Base-by-base conservation (phyloP, 2,329 filamentous ascomycete species). In the Capronia coronata region DNA sequence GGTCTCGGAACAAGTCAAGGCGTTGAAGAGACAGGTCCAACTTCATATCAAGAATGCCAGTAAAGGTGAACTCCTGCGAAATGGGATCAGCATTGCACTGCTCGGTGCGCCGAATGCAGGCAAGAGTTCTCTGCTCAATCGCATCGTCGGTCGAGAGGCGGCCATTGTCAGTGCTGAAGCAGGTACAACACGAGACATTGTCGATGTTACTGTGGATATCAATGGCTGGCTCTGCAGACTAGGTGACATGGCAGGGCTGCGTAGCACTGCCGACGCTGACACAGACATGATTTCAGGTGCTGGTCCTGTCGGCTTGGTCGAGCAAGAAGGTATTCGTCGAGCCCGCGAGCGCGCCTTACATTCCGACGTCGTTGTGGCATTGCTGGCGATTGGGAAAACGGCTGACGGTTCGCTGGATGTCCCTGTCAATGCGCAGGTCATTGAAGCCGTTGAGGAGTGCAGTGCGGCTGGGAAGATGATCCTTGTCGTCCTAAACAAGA, bases 101-200 rank as follows among this genome's bases (percentile, higher is more conserved):
- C 73, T 98, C 0, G 93, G 93, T 0, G 88, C 90, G 5, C 93
- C 93, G 1, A 98, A 98, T 62, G 89, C 84, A 0, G 93, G 93
- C 11, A 98, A 98, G 67, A 96, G 90, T 65, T 96, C 89, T 11
- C 68, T 98, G 52, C 80, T 98, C 68, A 98, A 98, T 64, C 74
- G 83, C 18, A 78, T 98, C 43, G 87, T 96, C 2, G 91, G 93
- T 0, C 77, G 90, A 45, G 91, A 97, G 65, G 93, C 93, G 2
- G 94, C 90, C 2, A 98, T 98, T 61, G 93, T 98, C 6, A 95
- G 89, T 38, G 77, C 82, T 1, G 90, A 97, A 69, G 89, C 89
- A 32, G 93, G 93, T 0, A 98, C 93, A 0, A 98, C 93, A 5
- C 74, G 93, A 52, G 93, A 98, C 69, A 83, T 98, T 45, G 84